Percentiles rank a stretch among this genome's conserved stretches.
Conservation (phyloP, 306 rosid species). For the Acmispon strigosus region DNA sequence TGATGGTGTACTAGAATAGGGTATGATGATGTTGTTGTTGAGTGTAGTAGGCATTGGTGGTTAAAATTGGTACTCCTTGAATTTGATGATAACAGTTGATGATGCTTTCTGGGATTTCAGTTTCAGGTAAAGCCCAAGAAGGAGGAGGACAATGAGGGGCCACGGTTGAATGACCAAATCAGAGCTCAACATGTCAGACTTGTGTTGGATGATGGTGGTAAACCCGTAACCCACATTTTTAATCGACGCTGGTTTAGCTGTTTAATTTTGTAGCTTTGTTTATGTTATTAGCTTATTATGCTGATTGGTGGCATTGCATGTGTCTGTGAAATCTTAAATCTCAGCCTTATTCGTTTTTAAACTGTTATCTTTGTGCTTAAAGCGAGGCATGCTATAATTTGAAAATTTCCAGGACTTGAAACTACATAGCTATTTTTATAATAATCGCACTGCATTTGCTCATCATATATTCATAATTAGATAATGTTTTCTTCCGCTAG, state of each 20-base stretch:
- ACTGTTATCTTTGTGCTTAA: neutral
- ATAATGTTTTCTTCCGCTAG: neutral
- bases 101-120: slow-evolving; percentile 17
- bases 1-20: neutral
- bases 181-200: slow-evolving; percentile 60
- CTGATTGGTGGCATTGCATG: neutral
- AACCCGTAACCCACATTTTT: neutral
- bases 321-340: neutral
- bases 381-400: neutral
- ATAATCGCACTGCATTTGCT: neutral
- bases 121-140: slow-evolving; percentile 26
- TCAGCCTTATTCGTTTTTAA: neutral
- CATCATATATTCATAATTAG: neutral
- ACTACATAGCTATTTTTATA: neutral
- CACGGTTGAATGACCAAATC: slow-evolving; percentile 60
- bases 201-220: slow-evolving; percentile 74
- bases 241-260: neutral
- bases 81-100: neutral
- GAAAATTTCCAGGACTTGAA: neutral
- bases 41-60: neutral
- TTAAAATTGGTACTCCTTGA: neutral
- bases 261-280: neutral
- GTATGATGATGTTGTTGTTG: neutral
- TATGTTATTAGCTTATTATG: neutral
- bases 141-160: neutral